phyloP scores from a whole-genome alignment of 352 stramenopile genomes.

The Pythium dissotocum region DNA sequence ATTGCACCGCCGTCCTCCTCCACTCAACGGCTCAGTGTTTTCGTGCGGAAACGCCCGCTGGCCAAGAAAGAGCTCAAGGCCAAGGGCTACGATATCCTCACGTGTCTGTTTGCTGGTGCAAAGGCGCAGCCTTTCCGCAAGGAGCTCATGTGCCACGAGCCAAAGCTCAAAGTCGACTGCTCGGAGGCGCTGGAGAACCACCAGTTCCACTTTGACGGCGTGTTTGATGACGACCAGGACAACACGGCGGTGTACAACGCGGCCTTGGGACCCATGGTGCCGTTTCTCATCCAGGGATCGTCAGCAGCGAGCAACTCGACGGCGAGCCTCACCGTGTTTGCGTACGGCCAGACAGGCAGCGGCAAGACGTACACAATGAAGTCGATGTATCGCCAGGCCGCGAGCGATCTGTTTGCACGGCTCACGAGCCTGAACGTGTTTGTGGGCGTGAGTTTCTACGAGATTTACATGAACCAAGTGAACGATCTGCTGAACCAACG shows the following conservation, averaged over 20 bases:
- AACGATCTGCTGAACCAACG: constrained; percentile 93
- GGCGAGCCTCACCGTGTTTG: constrained; percentile 91
- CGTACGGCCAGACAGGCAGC: constrained; percentile 96
- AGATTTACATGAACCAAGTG: constrained; percentile 96
- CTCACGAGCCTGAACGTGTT: constrained; percentile 39
- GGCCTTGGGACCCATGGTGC: constrained; percentile 59
- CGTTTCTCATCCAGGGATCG: constrained; percentile 36
- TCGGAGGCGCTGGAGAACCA: constrained; percentile 72
- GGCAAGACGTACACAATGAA: constrained; percentile 96
- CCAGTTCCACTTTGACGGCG: constrained; percentile 70
- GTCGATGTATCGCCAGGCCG: constrained; percentile 64
- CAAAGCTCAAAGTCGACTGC: constrained; percentile 73
- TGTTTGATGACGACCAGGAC: constrained; percentile 91
- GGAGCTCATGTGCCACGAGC: constrained; percentile 70
- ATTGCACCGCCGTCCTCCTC: constrained; percentile 1
- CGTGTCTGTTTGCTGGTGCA: constrained; percentile 36
- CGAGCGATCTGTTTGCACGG: constrained; percentile 57
- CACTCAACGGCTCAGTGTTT: constrained; percentile 49
- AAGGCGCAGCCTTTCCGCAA: constrained; percentile 23
- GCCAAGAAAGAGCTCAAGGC: constrained; percentile 65
- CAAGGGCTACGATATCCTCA: constrained; percentile 70
- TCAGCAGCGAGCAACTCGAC: constrained; percentile 20
- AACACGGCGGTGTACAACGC: constrained; percentile 92
- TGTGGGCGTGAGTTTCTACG: constrained; percentile 93
- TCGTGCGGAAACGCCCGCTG: constrained; percentile 69